phyloP scores from a whole-genome alignment of 352 stramenopile genomes.

The Globisporangium okanoganense region DNA sequence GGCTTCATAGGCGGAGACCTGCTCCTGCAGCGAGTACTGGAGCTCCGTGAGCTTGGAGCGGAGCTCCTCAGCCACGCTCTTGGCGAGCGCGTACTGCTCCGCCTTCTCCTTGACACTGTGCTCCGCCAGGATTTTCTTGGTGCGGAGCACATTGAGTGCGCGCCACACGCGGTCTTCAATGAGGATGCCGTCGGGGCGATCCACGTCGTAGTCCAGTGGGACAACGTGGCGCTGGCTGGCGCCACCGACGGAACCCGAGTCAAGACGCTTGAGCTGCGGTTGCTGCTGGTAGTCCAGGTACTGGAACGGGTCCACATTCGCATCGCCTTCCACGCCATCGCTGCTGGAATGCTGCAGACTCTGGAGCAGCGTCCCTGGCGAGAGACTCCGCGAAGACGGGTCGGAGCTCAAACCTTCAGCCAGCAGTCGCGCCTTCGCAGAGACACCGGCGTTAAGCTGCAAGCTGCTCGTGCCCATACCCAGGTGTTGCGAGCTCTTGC shows the following conservation, averaged over 20 bases:
- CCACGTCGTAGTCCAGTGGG: slow-evolving; percentile 65
- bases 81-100: slow-evolving; percentile 45
- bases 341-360: slow-evolving; percentile 30
- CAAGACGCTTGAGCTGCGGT: slow-evolving; percentile 13
- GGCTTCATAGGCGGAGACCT: slow-evolving; percentile 4
- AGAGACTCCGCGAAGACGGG: slow-evolving; percentile 28
- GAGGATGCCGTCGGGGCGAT: slow-evolving; percentile 59
- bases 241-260: neutral
- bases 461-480: slow-evolving; percentile 11
- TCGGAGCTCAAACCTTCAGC: slow-evolving; percentile 21
- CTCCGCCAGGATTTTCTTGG: slow-evolving; percentile 66
- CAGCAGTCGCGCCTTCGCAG: slow-evolving; percentile 46
- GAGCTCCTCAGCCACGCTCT: slow-evolving; percentile 54
- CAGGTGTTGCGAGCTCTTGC: slow-evolving; percentile 27
- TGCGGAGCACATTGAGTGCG: slow-evolving; percentile 53
- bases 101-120: slow-evolving; percentile 43
- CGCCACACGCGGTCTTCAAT: slow-evolving; percentile 69
- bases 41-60: slow-evolving; percentile 40
- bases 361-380: slow-evolving; percentile 23
- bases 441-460: slow-evolving; percentile 10
- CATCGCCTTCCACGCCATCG: slow-evolving; percentile 28
- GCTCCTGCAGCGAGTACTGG: slow-evolving; percentile 27
- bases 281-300: slow-evolving; percentile 41
- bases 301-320: slow-evolving; percentile 73
- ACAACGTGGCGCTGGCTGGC: slow-evolving; percentile 31